These are phyloP conservation scores for Xylaria sp. DNA, from an alignment of 2,329 filamentous ascomycete genomes.

Conservation along the genomic window DNA sequence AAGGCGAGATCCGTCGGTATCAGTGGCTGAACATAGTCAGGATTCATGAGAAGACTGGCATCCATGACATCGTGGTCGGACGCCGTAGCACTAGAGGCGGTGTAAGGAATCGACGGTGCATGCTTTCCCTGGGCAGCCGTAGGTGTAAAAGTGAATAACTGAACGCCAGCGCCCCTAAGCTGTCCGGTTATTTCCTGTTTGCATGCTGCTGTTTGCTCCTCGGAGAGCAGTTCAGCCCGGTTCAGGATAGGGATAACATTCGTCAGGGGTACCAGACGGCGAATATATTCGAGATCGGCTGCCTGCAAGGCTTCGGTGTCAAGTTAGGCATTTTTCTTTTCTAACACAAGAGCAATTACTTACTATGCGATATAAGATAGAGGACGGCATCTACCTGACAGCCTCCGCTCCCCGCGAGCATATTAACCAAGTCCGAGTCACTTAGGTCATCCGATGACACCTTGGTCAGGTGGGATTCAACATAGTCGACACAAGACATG, in stretches of 20 bases:
- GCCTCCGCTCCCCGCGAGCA: conserved; percentile 85
- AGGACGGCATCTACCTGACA: conserved; percentile 86
- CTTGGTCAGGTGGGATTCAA: conserved; percentile 75
- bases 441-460: conserved; percentile 72
- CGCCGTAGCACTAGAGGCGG: conserved; percentile 78
- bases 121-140: conserved; percentile 45
- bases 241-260: conserved; percentile 88
- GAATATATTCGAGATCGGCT: conserved; percentile 77
- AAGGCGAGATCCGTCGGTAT: conserved; percentile 76
- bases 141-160: conserved; percentile 73
- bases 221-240: conserved; percentile 75
- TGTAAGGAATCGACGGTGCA: conserved; percentile 66
- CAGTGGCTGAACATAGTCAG: conserved; percentile 87
- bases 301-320: conserved; percentile 62
- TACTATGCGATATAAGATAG: conserved; percentile 82
- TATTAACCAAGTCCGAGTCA: conserved; percentile 78
- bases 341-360: conserved; percentile 43
- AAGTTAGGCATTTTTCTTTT: conserved; percentile 35
- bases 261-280: conserved; percentile 75
- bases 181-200: conserved; percentile 70
- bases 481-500: conserved; percentile 73
- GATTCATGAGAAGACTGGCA: conserved; percentile 91
- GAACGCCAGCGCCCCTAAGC: conserved; percentile 67
- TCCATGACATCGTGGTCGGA: conserved; percentile 88
- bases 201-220: conserved; percentile 65